Evolutionary conservation across 371 early-diverging fungal genomes (phyloP).

Genomic region (Lichtheimia ornata): DNA sequence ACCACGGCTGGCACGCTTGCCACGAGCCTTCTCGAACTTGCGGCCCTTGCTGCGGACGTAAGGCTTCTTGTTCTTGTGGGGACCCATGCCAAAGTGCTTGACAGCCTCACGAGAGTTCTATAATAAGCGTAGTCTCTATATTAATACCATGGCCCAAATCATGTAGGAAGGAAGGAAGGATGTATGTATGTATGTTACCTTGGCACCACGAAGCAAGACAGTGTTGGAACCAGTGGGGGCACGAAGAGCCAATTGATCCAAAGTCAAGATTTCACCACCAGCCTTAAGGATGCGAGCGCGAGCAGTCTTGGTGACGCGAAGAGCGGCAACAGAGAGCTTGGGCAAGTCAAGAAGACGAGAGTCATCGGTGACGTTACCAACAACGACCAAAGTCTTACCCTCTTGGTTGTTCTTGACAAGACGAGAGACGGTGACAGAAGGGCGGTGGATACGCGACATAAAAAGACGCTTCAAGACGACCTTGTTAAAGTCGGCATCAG

Average conservation of each 20-base stretch:
- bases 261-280: conserved; percentile 97
- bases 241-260: conserved; percentile 98
- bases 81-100: conserved; percentile 85
- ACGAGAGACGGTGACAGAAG: conserved; percentile 92
- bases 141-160: no score
- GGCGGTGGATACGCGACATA: conserved; percentile 97
- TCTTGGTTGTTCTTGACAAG: conserved; percentile 71
- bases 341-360: conserved; percentile 91
- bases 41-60: conserved; percentile 98
- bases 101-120: conserved; percentile 90
- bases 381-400: conserved; percentile 87
- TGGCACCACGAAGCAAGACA: conserved; percentile 92
- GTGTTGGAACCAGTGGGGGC: conserved; percentile 97
- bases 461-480: conserved; percentile 97
- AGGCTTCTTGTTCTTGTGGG: conserved; percentile 84
- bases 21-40: conserved; percentile 99
- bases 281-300: conserved; percentile 97
- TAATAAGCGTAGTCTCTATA: no score
- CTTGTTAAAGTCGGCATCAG: conserved; percentile 97
- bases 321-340: conserved; percentile 94
- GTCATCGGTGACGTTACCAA: conserved; percentile 98
- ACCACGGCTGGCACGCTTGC: conserved; percentile 95
- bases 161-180: no score
- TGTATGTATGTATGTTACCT: conserved; percentile 16
- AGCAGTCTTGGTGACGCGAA: conserved; percentile 93